Conservation (phyloP, 2,329 filamentous ascomycete genomes). For the Microsporum ferrugineum region DNA sequence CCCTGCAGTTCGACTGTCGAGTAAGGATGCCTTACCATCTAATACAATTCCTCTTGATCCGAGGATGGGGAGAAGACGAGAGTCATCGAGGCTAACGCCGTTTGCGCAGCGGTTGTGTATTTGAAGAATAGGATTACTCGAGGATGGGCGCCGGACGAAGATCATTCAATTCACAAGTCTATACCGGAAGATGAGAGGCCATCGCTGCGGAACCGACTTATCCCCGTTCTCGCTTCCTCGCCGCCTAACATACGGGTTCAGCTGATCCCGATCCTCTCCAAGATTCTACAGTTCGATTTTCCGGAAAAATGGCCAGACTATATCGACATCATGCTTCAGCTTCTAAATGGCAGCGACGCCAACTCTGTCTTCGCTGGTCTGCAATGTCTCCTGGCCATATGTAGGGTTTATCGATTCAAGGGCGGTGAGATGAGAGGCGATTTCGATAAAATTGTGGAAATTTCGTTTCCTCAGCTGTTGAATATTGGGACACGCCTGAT, state of each 20-base stretch:
- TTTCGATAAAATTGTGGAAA: constrained; percentile 88
- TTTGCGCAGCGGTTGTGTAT: constrained; percentile 70
- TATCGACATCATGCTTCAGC: constrained; percentile 79
- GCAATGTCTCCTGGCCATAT: constrained; percentile 88
- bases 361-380: constrained; percentile 82
- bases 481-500: constrained; percentile 79
- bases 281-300: constrained; percentile 92
- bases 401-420: constrained; percentile 92
- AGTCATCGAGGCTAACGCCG: constrained; percentile 15
- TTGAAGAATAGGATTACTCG: constrained; percentile 95
- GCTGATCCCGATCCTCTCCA: constrained; percentile 86
- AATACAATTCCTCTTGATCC: constrained; percentile 15
- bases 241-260: constrained; percentile 76
- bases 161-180: constrained; percentile 57
- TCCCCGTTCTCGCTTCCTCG: constrained; percentile 76
- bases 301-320: constrained; percentile 89
- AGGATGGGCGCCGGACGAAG: constrained; percentile 72
- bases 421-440: constrained; percentile 67
- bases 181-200: constrained; percentile 85
- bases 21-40: constrained; percentile 45
- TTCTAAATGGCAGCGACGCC: constrained; percentile 77
- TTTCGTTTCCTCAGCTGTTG: constrained; percentile 78
- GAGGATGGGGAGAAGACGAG: constrained; percentile 1
- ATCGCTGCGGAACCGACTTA: constrained; percentile 72
- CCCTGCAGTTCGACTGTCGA: constrained; percentile 69